phyloP scores from a whole-genome alignment of 1,284 basidiomycete genomes.

The Apiotrichum mycotoxinovorans region DNA sequence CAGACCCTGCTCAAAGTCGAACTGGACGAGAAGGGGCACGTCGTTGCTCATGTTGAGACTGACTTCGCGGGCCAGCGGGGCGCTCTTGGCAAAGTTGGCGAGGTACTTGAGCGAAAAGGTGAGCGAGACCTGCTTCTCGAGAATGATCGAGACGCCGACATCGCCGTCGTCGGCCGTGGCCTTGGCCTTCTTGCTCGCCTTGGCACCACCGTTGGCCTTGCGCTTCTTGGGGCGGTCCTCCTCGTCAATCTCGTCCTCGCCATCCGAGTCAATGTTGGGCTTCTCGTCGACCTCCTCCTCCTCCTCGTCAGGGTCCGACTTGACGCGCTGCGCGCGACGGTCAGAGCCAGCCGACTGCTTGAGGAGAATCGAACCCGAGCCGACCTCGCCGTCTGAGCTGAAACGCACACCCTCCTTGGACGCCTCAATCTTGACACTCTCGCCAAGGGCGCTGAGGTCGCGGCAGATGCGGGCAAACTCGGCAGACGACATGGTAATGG shows the following conservation, averaged over 20 bases:
- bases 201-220: constrained; percentile 46
- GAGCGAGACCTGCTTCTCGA: constrained; percentile 85
- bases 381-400: constrained; percentile 87
- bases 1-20: constrained; percentile 50
- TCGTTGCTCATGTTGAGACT: constrained; percentile 85
- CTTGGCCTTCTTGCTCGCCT: constrained; percentile 62
- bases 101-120: constrained; percentile 98
- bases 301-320: constrained; percentile 56
- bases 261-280: constrained; percentile 53
- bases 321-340: constrained; percentile 36
- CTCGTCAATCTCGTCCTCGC: constrained; percentile 51
- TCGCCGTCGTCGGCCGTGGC: constrained; percentile 49
- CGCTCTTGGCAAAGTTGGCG: constrained; percentile 92
- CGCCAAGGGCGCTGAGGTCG: constrained; percentile 87
- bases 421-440: constrained; percentile 93
- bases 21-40: constrained; percentile 75
- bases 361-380: constrained; percentile 82
- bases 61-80: constrained; percentile 68
- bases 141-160: constrained; percentile 70
- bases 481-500: constrained; percentile 77
- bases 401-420: constrained; percentile 97
- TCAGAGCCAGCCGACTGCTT: constrained; percentile 61
- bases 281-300: constrained; percentile 55
- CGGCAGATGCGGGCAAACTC: constrained; percentile 93
- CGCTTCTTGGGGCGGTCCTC: constrained; percentile 40